Conservation (phyloP, 2,329 filamentous ascomycete species). For the Diaporthe velutina region DNA sequence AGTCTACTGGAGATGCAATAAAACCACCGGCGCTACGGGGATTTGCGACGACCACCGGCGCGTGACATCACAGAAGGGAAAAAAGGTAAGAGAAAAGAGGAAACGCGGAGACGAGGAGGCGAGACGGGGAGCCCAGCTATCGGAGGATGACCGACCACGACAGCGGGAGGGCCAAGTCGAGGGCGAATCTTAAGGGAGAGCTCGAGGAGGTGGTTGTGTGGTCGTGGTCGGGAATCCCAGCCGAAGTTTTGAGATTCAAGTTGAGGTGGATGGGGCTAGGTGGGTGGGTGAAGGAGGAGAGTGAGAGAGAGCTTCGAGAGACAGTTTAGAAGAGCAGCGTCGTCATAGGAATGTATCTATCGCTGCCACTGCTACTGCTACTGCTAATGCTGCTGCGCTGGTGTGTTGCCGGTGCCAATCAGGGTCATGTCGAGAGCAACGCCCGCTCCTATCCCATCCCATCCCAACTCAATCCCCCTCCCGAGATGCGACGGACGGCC, state of each 20-base stretch:
- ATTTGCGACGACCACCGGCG: constrained; percentile 10
- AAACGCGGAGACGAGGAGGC: not conserved
- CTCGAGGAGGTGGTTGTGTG: not conserved
- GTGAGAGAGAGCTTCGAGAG: not conserved
- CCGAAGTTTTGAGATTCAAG: not conserved
- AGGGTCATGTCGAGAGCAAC: constrained; percentile 19
- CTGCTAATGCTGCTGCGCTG: not conserved
- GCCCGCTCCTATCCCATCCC: not conserved
- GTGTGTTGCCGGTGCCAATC: constrained; percentile 10
- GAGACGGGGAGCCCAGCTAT: constrained; percentile 10
- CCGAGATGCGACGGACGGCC: constrained; percentile 22
- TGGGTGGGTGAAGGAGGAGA: not conserved
- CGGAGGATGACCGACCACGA: constrained; percentile 24
- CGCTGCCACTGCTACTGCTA: not conserved
- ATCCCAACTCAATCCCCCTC: not conserved
- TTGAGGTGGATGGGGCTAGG: not conserved
- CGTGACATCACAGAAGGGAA: constrained; percentile 29
- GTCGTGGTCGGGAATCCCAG: not conserved
- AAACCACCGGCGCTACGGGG: constrained; percentile 30
- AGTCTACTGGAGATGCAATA: constrained; percentile 9
- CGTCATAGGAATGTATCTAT: constrained; percentile 28
- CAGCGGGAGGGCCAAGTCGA: not conserved
- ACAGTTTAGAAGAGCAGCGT: not conserved
- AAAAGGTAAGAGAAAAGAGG: constrained; percentile 13
- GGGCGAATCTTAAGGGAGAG: not conserved